Evolutionary conservation across 2,329 filamentous ascomycete species (phyloP).

Genomic region (Ophiostoma quercus): DNA sequence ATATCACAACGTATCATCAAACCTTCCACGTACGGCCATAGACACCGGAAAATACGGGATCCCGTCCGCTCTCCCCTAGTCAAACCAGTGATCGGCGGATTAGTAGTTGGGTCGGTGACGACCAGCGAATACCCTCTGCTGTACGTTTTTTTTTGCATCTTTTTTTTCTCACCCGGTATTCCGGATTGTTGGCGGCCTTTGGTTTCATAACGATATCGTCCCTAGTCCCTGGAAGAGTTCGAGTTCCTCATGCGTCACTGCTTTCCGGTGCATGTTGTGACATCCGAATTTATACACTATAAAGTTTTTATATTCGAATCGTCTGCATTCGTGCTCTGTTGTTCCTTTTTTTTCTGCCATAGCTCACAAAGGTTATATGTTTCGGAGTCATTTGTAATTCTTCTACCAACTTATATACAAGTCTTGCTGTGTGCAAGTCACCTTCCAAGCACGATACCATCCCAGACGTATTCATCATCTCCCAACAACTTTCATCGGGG

Average conservation of each 20-base stretch:
- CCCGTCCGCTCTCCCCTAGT: constrained; percentile 10
- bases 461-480: neutral
- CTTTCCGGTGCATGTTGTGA: too few species aligned
- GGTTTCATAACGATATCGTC: too few species aligned
- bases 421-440: neutral
- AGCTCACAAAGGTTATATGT: too few species aligned
- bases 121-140: constrained; percentile 6
- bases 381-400: neutral
- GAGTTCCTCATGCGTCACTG: too few species aligned
- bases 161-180: neutral
- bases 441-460: neutral
- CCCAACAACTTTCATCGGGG: too few species aligned
- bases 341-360: too few species aligned
- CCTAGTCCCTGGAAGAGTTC: too few species aligned
- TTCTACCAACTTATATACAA: neutral
- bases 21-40: neutral
- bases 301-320: too few species aligned
- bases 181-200: too few species aligned
- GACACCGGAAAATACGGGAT: constrained; percentile 5
- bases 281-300: neutral
- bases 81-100: constrained; percentile 7
- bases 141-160: neutral
- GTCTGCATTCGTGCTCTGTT: too few species aligned
- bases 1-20: neutral
- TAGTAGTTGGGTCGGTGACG: constrained; percentile 11